Evolutionary conservation across 768 basidiomycete species (phyloP), one percentile per base, ranked within the genome.

Genomic region (Mycena vulgaris): DNA sequence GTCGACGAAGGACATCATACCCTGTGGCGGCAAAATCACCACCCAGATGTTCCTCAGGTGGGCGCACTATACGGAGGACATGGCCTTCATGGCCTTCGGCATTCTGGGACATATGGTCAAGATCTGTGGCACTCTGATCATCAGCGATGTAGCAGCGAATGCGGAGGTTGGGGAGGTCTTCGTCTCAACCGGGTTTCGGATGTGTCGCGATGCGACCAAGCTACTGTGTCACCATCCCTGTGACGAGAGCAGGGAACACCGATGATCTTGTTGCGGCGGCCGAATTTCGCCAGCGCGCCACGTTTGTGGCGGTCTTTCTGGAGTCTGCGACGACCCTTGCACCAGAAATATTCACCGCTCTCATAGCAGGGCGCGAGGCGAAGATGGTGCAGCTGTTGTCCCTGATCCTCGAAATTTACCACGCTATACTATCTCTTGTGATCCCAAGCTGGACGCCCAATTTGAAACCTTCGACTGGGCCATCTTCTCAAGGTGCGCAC

Each of bases 271-370:
- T 8, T 3, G 42, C 21, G 4, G 58, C 58, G 3, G 56, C 58
- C 19, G 45, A 60, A 48, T 60, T 60, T 45, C 45, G 58, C 58
- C 58, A 60, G 45, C 58, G 45, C n/a, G 58, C 60, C 7, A 62
- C 60, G 6, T 62, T 35, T 25, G 48, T 35, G 6, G 48, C 33
- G 31, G 35, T 0, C 7, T 51, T 62, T 31, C 23, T 62, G 30
- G 25, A 51, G 23, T 35, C 48, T 9, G 48, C 60, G 30, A 62
- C 60, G 35, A 39, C 33, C 10, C 47, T 62, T 11, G 60, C 60
- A 1, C 60, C 58, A 10, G 58, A 60, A 48, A 60, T 60, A 47
- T 60, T 60, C 30, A 14, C 42, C 9, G 58, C 30, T 2, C 58
- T 48, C 58, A 8, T 48, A 5, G 45, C 42, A 31, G 30, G 30